Percentiles rank a stretch among this genome's conserved stretches.
phyloP scores from a whole-genome alignment of 345 rosid genomes.

The Sisymbrium altissimum region DNA sequence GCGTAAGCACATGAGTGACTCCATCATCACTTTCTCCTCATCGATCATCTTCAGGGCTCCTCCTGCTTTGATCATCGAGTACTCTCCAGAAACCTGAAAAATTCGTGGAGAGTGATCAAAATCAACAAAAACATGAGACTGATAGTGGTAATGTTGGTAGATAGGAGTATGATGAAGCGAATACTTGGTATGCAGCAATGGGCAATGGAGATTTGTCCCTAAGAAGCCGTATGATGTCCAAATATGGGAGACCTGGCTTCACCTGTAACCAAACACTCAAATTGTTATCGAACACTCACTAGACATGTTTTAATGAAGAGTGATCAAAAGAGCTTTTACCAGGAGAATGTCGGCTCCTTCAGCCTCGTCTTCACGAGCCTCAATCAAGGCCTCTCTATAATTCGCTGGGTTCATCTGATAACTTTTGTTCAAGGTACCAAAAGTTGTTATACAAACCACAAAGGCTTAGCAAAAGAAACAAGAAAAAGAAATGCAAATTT shows the following conservation, averaged over 20 bases:
- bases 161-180: neutral
- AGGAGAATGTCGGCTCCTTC: constrained; percentile 98
- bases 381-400: constrained; percentile 85
- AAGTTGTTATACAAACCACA: constrained; percentile 19
- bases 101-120: neutral
- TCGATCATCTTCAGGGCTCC: constrained; percentile 93
- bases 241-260: constrained; percentile 94
- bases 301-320: neutral
- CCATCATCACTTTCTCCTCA: constrained; percentile 96
- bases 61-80: constrained; percentile 95
- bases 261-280: constrained; percentile 46
- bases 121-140: neutral
- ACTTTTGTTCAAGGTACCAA: constrained; percentile 41
- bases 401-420: constrained; percentile 99
- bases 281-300: neutral
- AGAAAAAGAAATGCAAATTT: neutral
- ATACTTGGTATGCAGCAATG: constrained; percentile 92
- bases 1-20: constrained; percentile 84
- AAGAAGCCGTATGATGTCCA: constrained; percentile 89
- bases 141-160: neutral
- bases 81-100: constrained; percentile 60
- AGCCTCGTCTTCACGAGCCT: constrained; percentile 77
- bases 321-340: constrained; percentile 33
- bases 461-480: constrained; percentile 15
- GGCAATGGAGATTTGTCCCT: constrained; percentile 78